Conservation (phyloP, 129 eudicot genomes). For the Escallonia rubra region DNA sequence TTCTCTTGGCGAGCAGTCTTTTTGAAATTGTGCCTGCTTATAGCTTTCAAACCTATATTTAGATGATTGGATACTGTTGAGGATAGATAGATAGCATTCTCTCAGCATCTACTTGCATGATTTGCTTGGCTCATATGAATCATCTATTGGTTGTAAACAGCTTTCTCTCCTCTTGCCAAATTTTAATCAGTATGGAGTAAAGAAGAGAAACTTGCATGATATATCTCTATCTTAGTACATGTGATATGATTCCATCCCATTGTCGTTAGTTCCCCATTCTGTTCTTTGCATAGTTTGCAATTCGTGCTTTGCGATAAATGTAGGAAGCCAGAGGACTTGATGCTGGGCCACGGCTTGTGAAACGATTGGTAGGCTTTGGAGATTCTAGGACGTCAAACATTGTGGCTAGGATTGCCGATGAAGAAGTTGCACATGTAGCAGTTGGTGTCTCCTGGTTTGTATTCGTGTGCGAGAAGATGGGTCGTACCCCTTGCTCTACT, state of each 20-base stretch:
- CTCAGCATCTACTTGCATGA: too few species aligned
- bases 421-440: slow-evolving; percentile 98
- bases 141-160: too few species aligned
- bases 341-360: slow-evolving; percentile 93
- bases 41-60: too few species aligned
- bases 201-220: neutral
- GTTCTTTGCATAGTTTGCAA: too few species aligned
- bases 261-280: too few species aligned
- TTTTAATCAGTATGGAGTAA: neutral
- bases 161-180: too few species aligned
- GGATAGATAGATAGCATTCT: too few species aligned
- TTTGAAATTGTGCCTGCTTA: too few species aligned
- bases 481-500: slow-evolving; percentile 60
- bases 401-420: slow-evolving; percentile 88
- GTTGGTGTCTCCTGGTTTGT: slow-evolving; percentile 92
- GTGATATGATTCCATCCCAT: too few species aligned
- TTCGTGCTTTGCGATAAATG: slow-evolving; percentile 2
- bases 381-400: slow-evolving; percentile 72
- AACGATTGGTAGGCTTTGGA: slow-evolving; percentile 79
- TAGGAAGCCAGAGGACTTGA: slow-evolving; percentile 99
- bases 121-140: too few species aligned
- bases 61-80: too few species aligned
- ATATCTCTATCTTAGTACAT: neutral
- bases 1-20: too few species aligned
- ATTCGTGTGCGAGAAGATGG: slow-evolving; percentile 70